phyloP scores from a whole-genome alignment of 1,284 basidiomycete species.

The Pascua guehoae region DNA sequence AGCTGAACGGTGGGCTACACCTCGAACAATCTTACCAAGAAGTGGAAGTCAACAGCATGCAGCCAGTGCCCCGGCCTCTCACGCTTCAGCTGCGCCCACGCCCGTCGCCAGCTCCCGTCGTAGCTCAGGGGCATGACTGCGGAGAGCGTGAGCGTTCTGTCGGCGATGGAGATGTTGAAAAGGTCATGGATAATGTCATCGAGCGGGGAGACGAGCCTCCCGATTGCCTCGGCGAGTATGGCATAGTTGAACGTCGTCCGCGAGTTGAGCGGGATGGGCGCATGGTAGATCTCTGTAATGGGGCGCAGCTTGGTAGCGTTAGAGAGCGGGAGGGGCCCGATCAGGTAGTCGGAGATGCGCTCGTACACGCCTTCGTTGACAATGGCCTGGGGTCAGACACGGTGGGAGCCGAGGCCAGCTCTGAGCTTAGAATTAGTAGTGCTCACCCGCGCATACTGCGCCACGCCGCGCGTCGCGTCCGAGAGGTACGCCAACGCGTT shows the following conservation, averaged over 20 bases:
- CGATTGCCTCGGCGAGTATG: constrained; percentile 49
- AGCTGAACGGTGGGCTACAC: constrained; percentile 47
- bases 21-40: constrained; percentile 10
- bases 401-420: background rate
- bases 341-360: constrained; percentile 40
- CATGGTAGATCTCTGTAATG: constrained; percentile 24
- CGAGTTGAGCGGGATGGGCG: constrained; percentile 22
- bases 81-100: constrained; percentile 22
- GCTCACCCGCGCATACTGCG: constrained; percentile 32
- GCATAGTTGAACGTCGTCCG: constrained; percentile 22
- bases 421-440: too few species aligned
- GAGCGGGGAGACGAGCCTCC: constrained; percentile 12
- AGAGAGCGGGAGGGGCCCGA: constrained; percentile 40
- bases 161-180: constrained; percentile 49
- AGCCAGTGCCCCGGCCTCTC: constrained; percentile 50
- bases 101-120: constrained; percentile 58
- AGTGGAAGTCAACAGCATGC: constrained; percentile 55
- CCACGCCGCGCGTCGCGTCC: constrained; percentile 9
- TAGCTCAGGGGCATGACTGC: constrained; percentile 57
- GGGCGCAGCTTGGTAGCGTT: constrained; percentile 15
- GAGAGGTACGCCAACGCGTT: constrained; percentile 30
- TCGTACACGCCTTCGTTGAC: constrained; percentile 52
- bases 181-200: constrained; percentile 46
- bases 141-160: constrained; percentile 55
- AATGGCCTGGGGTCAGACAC: constrained; percentile 51